These are phyloP conservation scores for Leptodontidium sp. DNA, from an alignment of 2,329 filamentous ascomycete species.

Conservation along the genomic window DNA sequence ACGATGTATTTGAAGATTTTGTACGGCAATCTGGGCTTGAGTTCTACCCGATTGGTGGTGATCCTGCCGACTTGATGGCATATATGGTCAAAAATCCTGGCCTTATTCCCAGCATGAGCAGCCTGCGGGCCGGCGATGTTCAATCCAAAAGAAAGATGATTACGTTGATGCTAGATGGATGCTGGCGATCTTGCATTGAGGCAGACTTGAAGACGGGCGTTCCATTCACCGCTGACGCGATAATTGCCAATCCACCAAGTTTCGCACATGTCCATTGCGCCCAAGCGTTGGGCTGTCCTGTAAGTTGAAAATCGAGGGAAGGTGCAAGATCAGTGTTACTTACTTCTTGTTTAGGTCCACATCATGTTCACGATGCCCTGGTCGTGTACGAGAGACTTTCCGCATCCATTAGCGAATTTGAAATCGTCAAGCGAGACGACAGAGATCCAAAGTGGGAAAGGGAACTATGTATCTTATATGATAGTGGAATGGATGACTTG, in stretches of 20 bases:
- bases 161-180: conserved; percentile 78
- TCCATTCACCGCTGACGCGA: conserved; percentile 42
- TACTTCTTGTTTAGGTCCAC: conserved; percentile 9
- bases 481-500: conserved; percentile 59
- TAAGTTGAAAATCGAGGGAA: conserved; percentile 66
- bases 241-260: conserved; percentile 43
- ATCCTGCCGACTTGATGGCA: conserved; percentile 78
- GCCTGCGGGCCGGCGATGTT: conserved; percentile 77
- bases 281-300: conserved; percentile 48
- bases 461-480: conserved; percentile 56
- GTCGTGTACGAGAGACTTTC: conserved; percentile 36
- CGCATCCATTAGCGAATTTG: conserved; percentile 56
- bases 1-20: conserved; percentile 61
- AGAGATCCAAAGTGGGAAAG: conserved; percentile 44
- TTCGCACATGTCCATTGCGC: conserved; percentile 44
- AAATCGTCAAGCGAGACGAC: conserved; percentile 44
- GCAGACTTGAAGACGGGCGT: conserved; percentile 38
- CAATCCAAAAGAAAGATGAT: conserved; percentile 75
- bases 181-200: conserved; percentile 85
- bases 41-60: conserved; percentile 59
- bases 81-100: conserved; percentile 91
- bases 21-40: conserved; percentile 53
- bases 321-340: not conserved
- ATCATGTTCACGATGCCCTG: conserved; percentile 41
- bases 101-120: conserved; percentile 80